Conservation (phyloP, 768 basidiomycete genomes). For the Mycena belliarum region DNA sequence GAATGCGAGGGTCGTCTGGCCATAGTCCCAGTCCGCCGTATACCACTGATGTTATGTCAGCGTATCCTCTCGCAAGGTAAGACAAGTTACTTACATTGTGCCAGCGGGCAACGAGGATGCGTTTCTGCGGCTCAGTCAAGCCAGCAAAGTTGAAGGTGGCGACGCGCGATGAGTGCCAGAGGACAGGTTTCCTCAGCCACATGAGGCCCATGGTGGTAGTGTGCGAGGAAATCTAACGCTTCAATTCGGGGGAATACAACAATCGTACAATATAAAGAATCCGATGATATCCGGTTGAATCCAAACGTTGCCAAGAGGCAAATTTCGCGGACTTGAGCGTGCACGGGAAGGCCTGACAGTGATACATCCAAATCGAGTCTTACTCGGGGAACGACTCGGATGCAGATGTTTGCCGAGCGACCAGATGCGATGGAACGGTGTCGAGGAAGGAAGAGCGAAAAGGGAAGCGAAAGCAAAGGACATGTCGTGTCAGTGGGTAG, state of each 20-base stretch:
- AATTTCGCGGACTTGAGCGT: no score
- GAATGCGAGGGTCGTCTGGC: constrained; percentile 29
- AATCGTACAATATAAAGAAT: not conserved
- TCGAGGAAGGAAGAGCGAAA: no score
- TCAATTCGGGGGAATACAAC: not conserved
- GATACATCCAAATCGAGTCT: no score
- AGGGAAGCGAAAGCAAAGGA: no score
- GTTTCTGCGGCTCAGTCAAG: constrained; percentile 26
- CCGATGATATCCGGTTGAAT: no score
- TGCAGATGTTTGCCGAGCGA: no score
- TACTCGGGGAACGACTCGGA: no score
- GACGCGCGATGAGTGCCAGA: constrained; percentile 30
- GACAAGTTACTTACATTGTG: constrained; percentile 24
- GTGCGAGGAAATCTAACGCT: not conserved
- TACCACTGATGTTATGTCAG: not conserved
- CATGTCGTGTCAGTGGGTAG: no score
- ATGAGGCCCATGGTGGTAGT: constrained; percentile 24
- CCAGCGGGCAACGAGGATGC: constrained; percentile 26
- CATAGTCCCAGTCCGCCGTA: constrained; percentile 34
- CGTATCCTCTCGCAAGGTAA: not conserved
- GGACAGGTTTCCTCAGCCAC: constrained; percentile 29
- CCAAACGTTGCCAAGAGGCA: no score
- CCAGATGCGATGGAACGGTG: no score
- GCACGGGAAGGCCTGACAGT: no score
- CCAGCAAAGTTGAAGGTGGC: constrained; percentile 24